These are phyloP conservation scores for Solanum tacnaense DNA, from an alignment of 257 asterid genomes.

Conservation along the genomic window DNA sequence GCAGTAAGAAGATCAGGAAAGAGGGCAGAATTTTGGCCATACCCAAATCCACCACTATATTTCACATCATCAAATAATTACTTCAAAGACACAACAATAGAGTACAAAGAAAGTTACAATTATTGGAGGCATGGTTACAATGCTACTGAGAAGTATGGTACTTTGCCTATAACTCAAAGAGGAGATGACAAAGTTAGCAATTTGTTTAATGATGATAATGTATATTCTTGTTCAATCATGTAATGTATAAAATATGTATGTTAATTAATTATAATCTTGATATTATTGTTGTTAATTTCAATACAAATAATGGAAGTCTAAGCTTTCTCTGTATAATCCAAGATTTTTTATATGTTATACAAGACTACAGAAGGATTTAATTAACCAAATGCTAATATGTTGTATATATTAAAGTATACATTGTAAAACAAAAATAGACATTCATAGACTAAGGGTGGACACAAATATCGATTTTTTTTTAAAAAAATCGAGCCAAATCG, in stretches of 20 bases:
- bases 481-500: too few relatives aligned
- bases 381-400: neutral
- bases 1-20: conserved; percentile 83
- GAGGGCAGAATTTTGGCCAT: conserved; percentile 95
- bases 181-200: conserved; percentile 96
- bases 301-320: neutral
- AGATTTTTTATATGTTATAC: neutral
- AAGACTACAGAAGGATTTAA: neutral
- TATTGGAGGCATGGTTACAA: conserved; percentile 93
- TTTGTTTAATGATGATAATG: conserved; percentile 81
- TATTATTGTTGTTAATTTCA: neutral
- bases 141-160: conserved; percentile 52
- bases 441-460: too few relatives aligned
- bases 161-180: conserved; percentile 45
- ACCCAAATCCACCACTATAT: conserved; percentile 63
- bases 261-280: neutral
- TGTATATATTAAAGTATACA: too few relatives aligned
- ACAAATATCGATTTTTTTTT: too few relatives aligned
- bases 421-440: too few relatives aligned
- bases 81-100: conserved; percentile 55
- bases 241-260: conserved; percentile 1
- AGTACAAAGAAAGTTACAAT: conserved; percentile 76
- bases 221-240: conserved; percentile 75
- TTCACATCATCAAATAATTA: conserved; percentile 57
- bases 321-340: neutral